phyloP scores from a whole-genome alignment of 306 rosid genomes.

The Pyrus pyrifolia region DNA sequence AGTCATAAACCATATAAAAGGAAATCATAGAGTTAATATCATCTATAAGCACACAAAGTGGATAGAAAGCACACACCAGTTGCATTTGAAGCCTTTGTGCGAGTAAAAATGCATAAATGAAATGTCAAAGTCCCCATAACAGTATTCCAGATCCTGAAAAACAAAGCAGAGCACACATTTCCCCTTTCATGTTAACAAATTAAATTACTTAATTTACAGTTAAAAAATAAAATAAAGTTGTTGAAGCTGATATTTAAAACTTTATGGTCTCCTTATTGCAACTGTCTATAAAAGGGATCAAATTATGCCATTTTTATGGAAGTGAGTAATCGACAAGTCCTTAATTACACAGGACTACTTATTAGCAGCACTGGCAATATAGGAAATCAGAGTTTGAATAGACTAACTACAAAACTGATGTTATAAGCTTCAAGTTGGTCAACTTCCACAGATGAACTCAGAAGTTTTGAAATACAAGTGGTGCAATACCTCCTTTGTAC shows the following conservation, averaged over 20 bases:
- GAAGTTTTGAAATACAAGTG: neutral
- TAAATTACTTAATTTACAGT: neutral
- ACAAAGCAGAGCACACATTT: conserved; percentile 12
- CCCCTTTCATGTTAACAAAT: neutral
- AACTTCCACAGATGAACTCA: neutral
- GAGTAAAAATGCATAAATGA: neutral
- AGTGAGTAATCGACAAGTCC: neutral
- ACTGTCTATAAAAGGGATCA: neutral
- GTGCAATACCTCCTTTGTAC: neutral
- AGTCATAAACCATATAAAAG: conserved; percentile 17
- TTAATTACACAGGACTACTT: neutral
- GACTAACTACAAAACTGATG: neutral
- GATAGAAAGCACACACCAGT: neutral
- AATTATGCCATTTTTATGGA: neutral
- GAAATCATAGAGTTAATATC: neutral
- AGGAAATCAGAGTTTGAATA: neutral
- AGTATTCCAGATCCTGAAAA: conserved; percentile 1
- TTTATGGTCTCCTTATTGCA: neutral
- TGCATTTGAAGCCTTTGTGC: neutral
- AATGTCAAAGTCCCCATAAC: neutral
- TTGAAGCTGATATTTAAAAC: neutral
- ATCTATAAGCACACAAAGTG: neutral
- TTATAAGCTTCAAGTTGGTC: neutral
- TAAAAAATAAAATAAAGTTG: neutral
- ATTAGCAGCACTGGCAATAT: neutral